These are phyloP conservation scores for Lodderomyces metapsilosis DNA, from an alignment of 1,139 yeast species.

Conservation along the genomic window DNA sequence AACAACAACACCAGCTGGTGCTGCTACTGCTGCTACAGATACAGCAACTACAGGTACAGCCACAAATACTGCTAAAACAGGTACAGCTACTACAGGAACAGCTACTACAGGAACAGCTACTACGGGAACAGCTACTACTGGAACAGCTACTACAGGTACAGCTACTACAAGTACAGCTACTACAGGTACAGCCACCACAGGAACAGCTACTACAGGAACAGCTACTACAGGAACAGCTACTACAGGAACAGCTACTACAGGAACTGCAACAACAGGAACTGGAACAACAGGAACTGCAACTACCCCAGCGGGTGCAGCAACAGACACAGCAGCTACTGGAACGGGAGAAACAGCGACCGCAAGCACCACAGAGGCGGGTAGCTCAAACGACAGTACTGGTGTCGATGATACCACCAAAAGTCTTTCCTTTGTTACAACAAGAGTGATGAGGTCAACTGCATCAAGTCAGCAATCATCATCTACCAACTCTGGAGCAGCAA, in stretches of 20 bases:
- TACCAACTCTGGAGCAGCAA: constrained; percentile 2
- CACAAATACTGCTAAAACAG: constrained; percentile 9
- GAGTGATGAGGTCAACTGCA: constrained; percentile 12
- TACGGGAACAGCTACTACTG: constrained; percentile 8
- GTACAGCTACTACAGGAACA: constrained; percentile 8
- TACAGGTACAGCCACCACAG: constrained; percentile 11
- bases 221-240: constrained; percentile 12
- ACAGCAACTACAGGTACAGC: constrained; percentile 4
- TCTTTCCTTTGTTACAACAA: constrained; percentile 14
- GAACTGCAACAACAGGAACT: constrained; percentile 5
- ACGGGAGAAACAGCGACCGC: constrained; percentile 4
- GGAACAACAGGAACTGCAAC: constrained; percentile 1
- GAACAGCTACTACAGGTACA: constrained; percentile 10
- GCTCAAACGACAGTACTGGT: not conserved
- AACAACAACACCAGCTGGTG: constrained; percentile 5
- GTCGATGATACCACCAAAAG: constrained; percentile 10
- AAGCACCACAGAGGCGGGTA: not conserved
- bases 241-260: constrained; percentile 8
- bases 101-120: constrained; percentile 7
- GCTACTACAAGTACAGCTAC: constrained; percentile 10
- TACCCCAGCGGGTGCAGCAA: constrained; percentile 5
- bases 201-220: constrained; percentile 12
- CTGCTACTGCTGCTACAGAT: constrained; percentile 5
- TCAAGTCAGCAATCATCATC: constrained; percentile 4
- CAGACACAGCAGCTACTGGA: constrained; percentile 10